These are phyloP conservation scores for Termitomyces sp. DNA, from an alignment of 768 basidiomycete genomes.

Conservation along the genomic window DNA sequence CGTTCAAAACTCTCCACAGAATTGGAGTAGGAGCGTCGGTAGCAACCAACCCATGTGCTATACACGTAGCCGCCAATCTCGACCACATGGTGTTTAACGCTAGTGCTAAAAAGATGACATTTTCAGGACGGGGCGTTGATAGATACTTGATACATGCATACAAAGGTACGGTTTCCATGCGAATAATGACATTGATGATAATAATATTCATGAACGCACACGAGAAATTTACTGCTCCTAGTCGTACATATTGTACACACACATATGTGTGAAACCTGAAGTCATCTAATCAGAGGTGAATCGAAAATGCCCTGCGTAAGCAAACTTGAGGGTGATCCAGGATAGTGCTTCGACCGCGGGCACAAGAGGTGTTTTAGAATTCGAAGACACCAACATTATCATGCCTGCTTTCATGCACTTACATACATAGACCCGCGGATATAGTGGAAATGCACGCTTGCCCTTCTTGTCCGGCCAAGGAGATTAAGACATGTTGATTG, in stretches of 20 bases:
- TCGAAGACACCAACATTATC: not conserved
- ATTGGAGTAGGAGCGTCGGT: not conserved
- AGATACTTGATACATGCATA: no score
- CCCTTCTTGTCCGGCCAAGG: not conserved
- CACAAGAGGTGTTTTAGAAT: no score
- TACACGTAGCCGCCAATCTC: not conserved
- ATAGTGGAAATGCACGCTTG: not conserved
- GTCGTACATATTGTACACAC: not conserved
- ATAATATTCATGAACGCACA: not conserved
- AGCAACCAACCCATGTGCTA: conserved; percentile 2
- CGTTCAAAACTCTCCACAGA: not conserved
- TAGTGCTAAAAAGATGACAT: not conserved
- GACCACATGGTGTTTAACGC: not conserved
- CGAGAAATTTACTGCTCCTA: not conserved
- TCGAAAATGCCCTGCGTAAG: not conserved
- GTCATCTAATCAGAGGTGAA: not conserved
- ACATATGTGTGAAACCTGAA: not conserved
- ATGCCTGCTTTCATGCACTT: not conserved
- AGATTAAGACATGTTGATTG: not conserved
- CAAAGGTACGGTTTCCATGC: not conserved
- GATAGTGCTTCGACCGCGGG: no score
- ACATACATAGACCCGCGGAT: not conserved
- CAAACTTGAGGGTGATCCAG: no score
- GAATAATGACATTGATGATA: not conserved
- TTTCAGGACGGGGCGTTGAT: not conserved